A percentile compares a stretch with the other conserved stretches of the same genome.
Evolutionary conservation across 768 basidiomycete genomes (phyloP).

Genomic region (Fibroporia radiculosa): DNA sequence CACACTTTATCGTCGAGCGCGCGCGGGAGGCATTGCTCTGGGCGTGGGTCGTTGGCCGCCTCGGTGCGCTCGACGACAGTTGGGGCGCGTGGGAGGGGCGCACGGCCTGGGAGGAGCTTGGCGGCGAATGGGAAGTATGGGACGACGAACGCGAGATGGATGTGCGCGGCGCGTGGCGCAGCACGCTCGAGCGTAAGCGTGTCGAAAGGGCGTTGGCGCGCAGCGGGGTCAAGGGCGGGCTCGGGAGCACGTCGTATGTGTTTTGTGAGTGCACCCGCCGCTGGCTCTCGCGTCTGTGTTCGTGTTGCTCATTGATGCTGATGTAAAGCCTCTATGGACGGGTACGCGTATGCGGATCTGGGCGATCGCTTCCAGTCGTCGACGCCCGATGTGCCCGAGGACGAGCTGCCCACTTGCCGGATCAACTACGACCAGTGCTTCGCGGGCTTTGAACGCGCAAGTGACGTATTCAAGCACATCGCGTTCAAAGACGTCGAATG

Average conservation of each 20-base stretch:
- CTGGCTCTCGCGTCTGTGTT: not conserved
- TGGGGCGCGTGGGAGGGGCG: slow-evolving; percentile 14
- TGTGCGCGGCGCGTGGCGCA: slow-evolving; percentile 9
- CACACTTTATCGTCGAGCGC: slow-evolving; percentile 28
- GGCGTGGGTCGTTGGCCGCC: slow-evolving; percentile 28
- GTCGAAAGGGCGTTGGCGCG: slow-evolving; percentile 9
- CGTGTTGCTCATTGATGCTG: not conserved
- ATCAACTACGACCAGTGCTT: slow-evolving; percentile 20
- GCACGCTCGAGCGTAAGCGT: slow-evolving; percentile 16
- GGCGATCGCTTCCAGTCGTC: slow-evolving; percentile 11
- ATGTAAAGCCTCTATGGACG: slow-evolving; percentile 23
- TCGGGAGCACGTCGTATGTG: slow-evolving; percentile 13
- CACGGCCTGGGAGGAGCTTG: slow-evolving; percentile 26
- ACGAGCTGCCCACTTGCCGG: slow-evolving; percentile 12
- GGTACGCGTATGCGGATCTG: slow-evolving; percentile 24
- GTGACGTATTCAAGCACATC: slow-evolving; percentile 26
- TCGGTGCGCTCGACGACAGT: slow-evolving; percentile 19
- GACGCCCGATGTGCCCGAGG: slow-evolving; percentile 1
- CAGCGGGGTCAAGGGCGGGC: slow-evolving; percentile 10
- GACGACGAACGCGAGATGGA: slow-evolving; percentile 8
- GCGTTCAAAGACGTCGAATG: slow-evolving; percentile 25
- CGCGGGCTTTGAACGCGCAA: slow-evolving; percentile 12
- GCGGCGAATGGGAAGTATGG: slow-evolving; percentile 14
- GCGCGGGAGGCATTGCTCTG: slow-evolving; percentile 29
- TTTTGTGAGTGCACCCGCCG: slow-evolving; percentile 14